phyloP scores from a whole-genome alignment of 164 flowering plant species.

The Houttuynia cordata region DNA sequence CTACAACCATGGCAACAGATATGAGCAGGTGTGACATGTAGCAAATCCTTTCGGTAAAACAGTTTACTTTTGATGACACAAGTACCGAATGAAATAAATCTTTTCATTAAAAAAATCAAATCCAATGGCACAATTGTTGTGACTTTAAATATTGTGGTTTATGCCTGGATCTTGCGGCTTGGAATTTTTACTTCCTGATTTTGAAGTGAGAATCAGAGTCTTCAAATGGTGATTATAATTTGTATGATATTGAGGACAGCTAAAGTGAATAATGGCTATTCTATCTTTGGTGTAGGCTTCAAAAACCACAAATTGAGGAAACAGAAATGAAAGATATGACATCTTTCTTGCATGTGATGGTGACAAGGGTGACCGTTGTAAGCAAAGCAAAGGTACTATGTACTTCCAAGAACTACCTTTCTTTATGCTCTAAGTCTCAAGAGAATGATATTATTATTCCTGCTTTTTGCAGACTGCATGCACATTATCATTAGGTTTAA shows the following conservation, averaged over 20 bases:
- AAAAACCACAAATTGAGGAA: slow-evolving; percentile 27
- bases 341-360: slow-evolving; percentile 28
- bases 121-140: neutral
- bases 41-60: too few species aligned
- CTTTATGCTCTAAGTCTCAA: neutral
- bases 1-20: slow-evolving; percentile 36
- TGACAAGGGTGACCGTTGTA: slow-evolving; percentile 23
- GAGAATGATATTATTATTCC: neutral
- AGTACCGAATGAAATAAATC: too few species aligned
- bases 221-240: neutral
- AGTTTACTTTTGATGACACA: too few species aligned
- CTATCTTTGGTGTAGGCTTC: slow-evolving; percentile 21
- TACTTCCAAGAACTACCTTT: neutral
- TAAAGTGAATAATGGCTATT: neutral
- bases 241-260: neutral
- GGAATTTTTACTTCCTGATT: too few species aligned
- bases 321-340: slow-evolving; percentile 29
- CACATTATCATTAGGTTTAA: slow-evolving; percentile 54
- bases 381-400: slow-evolving; percentile 57
- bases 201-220: neutral
- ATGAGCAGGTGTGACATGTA: slow-evolving; percentile 43
- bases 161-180: neutral
- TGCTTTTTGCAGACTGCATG: slow-evolving; percentile 52
- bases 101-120: too few species aligned
- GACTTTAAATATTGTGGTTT: too few species aligned